Evolutionary conservation across 108 stramenopile genomes (phyloP), one percentile per base, ranked within the genome.

Genomic region (Aurantiochytrium sp.): DNA sequence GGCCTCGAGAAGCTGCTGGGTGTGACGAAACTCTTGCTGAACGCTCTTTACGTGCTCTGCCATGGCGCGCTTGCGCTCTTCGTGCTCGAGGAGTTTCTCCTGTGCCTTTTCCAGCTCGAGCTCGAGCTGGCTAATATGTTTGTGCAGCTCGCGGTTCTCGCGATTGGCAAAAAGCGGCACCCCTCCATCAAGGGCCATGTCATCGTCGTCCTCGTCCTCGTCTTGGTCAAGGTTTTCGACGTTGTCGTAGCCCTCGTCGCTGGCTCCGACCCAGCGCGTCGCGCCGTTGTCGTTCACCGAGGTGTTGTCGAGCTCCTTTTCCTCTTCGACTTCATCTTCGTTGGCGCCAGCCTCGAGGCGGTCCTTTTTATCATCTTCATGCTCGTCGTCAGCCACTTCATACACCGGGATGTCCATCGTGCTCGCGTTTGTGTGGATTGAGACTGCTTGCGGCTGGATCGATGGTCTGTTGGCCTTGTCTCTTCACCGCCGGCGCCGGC

Each of bases 11-110:
- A 97, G 88, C 5, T 92, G 92, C 72, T 96, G 95, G 5, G 96
- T 96, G 90, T 96, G 95, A 29, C 91, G 88, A 16, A 96, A 93
- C 87, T 97, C 96, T 89, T 95, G 95, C 53, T 93, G 92, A 23
- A 97, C 93, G 87, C 95, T 96, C 71, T 95, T 94, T 59, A 97
- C 87, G 91, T 96, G 96, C 88, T 96, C 96, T 16, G 92, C 93
- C 93, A 96, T 97, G 16, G 96, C 91, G 21, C 58, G 58, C 47
- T 95, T 88, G 3, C 96, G 95, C 64, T 96, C 96, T 59, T 83
- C 73, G 71, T 96, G 89, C 51, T 93, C 91, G 21, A 18, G 43
- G n/a, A 93, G 58, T 6, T 58, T 58, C 35, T 72, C 55, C 42
- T 60, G 72, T 18, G 55, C 51, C 44, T 19, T 53, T 60, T 60